Conservation (phyloP, 1,284 basidiomycete genomes). For the Sanguinoderma infundibulare region DNA sequence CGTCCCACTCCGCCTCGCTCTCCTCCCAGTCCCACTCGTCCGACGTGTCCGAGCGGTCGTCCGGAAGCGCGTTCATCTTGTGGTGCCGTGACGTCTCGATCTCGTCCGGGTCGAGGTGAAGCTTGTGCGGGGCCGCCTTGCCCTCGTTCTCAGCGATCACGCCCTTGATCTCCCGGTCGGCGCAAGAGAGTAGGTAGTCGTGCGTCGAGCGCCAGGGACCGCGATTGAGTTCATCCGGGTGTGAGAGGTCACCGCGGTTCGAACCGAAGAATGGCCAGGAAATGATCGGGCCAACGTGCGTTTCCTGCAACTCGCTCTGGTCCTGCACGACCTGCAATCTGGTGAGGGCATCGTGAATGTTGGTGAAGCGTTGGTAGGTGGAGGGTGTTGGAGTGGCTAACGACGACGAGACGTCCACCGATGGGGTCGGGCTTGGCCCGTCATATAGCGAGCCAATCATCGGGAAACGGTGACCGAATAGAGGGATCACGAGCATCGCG, state of each 20-base stretch:
- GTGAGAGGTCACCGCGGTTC: slow-evolving; percentile 69
- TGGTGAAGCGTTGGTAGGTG: slow-evolving; percentile 17
- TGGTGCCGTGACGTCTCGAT: slow-evolving; percentile 72
- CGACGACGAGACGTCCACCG: slow-evolving; percentile 25
- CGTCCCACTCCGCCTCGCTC: slow-evolving; percentile 77
- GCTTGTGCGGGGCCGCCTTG: slow-evolving; percentile 67
- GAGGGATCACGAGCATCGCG: slow-evolving; percentile 64
- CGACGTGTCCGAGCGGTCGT: slow-evolving; percentile 69
- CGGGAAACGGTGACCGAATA: slow-evolving; percentile 77
- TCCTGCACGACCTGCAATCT: slow-evolving; percentile 15
- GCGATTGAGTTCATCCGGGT: slow-evolving; percentile 71
- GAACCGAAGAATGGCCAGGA: slow-evolving; percentile 89
- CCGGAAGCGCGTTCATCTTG: slow-evolving; percentile 62
- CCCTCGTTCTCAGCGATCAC: slow-evolving; percentile 78
- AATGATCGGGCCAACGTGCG: slow-evolving; percentile 76
- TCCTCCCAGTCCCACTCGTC: slow-evolving; percentile 78
- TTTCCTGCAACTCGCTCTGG: slow-evolving; percentile 42
- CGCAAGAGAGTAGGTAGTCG: slow-evolving; percentile 67
- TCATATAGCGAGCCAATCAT: slow-evolving; percentile 75
- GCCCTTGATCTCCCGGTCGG: slow-evolving; percentile 64
- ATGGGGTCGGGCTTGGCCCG: slow-evolving; percentile 45
- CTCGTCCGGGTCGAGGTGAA: slow-evolving; percentile 80
- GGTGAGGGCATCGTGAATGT: slow-evolving; percentile 22
- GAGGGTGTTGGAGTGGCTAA: slow-evolving; percentile 37
- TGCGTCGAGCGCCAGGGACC: slow-evolving; percentile 71